These are phyloP conservation scores for Prunus armeniaca DNA, from an alignment of 306 rosid species.

Conservation along the genomic window DNA sequence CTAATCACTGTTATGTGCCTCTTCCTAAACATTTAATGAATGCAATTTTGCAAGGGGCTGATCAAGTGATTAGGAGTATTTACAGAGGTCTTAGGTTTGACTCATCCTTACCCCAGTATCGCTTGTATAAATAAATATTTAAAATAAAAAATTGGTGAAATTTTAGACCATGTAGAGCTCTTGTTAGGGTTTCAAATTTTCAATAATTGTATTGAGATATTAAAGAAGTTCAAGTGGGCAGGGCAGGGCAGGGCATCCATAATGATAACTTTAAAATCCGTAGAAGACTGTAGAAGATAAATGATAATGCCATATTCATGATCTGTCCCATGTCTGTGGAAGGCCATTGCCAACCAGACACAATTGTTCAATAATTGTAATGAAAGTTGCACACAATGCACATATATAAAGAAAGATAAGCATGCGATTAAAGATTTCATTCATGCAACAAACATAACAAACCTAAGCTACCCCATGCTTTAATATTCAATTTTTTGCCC, in stretches of 20 bases:
- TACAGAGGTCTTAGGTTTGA: no score
- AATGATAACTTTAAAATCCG: not conserved
- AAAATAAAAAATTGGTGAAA: not conserved
- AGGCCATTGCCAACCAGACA: conserved; percentile 1
- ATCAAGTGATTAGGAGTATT: no score
- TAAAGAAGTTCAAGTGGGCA: conserved; percentile 10
- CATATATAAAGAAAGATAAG: not conserved
- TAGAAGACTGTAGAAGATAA: not conserved
- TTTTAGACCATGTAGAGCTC: no score
- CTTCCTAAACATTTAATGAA: no score
- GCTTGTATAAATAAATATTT: no score
- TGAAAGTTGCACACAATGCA: not conserved
- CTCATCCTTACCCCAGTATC: no score
- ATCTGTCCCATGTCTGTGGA: conserved; percentile 1
- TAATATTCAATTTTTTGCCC: conserved; percentile 12
- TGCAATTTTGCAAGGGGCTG: no score
- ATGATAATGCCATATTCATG: not conserved
- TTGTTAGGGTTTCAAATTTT: not conserved
- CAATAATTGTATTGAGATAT: conserved; percentile 18
- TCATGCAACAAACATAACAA: not conserved
- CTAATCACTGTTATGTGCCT: no score
- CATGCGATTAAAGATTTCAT: not conserved
- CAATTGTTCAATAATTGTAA: not conserved
- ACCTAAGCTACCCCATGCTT: not conserved
- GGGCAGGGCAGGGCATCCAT: not conserved